A percentile compares a stretch with the other conserved stretches of the same genome.
These are phyloP conservation scores for Metschnikowia arizonensis DNA, from an alignment of 805 yeast species.

Conservation along the genomic window DNA sequence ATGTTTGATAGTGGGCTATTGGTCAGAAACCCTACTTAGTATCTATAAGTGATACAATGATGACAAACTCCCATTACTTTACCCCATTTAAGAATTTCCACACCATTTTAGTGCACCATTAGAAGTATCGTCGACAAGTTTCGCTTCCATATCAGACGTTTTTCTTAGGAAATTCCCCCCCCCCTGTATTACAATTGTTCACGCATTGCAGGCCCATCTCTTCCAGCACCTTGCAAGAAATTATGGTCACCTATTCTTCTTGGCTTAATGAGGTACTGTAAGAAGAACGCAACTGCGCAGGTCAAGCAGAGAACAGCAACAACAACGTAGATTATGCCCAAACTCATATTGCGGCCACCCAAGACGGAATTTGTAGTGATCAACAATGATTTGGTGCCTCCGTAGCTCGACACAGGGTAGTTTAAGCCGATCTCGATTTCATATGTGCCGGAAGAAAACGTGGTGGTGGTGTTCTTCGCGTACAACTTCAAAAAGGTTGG, in stretches of 20 bases:
- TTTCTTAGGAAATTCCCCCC: too few species aligned
- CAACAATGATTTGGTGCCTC: slow-evolving; percentile 84
- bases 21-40: too few species aligned
- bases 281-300: slow-evolving; percentile 69
- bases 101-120: too few species aligned
- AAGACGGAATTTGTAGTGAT: slow-evolving; percentile 76
- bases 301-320: slow-evolving; percentile 75
- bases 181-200: slow-evolving; percentile 18
- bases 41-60: too few species aligned
- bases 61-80: too few species aligned
- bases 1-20: too few species aligned
- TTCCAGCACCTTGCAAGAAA: slow-evolving; percentile 33
- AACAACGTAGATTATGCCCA: slow-evolving; percentile 81
- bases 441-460: slow-evolving; percentile 65
- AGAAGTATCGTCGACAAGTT: too few species aligned
- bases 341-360: slow-evolving; percentile 82
- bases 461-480: slow-evolving; percentile 58
- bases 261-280: slow-evolving; percentile 82
- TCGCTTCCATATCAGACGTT: too few species aligned
- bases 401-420: slow-evolving; percentile 77
- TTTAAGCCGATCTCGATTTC: slow-evolving; percentile 63
- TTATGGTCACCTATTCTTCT: slow-evolving; percentile 79
- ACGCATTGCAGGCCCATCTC: slow-evolving; percentile 19
- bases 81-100: too few species aligned
- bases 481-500: slow-evolving; percentile 86